Percentiles rank a stretch among this genome's conserved stretches.
These are phyloP conservation scores for Candida sakaeoensis DNA, from an alignment of 805 yeast species.

Conservation along the genomic window DNA sequence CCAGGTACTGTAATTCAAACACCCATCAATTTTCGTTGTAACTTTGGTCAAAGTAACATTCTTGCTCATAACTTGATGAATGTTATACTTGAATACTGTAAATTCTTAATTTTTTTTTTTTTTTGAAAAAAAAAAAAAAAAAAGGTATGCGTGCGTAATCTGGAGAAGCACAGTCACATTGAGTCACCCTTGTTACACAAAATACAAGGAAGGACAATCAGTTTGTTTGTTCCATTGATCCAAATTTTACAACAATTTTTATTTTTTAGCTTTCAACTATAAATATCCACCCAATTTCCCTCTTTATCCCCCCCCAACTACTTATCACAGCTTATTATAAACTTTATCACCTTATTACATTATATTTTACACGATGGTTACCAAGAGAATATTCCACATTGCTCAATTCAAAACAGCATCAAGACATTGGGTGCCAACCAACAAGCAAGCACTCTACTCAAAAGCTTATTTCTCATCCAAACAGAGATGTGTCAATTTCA, in stretches of 20 bases:
- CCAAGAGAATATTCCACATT: slow-evolving; percentile 29
- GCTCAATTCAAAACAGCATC: slow-evolving; percentile 39
- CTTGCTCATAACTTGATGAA: no score
- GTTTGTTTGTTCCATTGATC: slow-evolving; percentile 3
- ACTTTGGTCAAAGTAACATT: no score
- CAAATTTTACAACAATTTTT: slow-evolving; percentile 1
- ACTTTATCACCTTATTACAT: background rate
- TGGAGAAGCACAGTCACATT: slow-evolving; percentile 3
- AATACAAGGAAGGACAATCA: background rate
- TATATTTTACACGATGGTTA: slow-evolving; percentile 16
- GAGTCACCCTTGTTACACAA: slow-evolving; percentile 5
- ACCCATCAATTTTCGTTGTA: no score
- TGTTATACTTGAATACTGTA: no score
- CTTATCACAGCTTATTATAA: background rate
- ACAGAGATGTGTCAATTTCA: slow-evolving; percentile 33
- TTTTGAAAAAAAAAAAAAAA: background rate
- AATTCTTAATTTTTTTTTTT: no score
- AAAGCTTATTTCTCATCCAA: slow-evolving; percentile 27
- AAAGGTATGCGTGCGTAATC: background rate
- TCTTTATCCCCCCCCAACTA: background rate
- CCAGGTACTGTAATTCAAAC: no score
- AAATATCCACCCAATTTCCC: slow-evolving; percentile 2
- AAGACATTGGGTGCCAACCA: slow-evolving; percentile 38
- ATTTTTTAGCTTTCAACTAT: background rate
- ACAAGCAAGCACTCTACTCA: slow-evolving; percentile 1